Percentiles rank a stretch among this genome's conserved stretches.
Evolutionary conservation across 495 filamentous ascomycete genomes (phyloP).

Genomic region (Hyaloscypha finlandica): DNA sequence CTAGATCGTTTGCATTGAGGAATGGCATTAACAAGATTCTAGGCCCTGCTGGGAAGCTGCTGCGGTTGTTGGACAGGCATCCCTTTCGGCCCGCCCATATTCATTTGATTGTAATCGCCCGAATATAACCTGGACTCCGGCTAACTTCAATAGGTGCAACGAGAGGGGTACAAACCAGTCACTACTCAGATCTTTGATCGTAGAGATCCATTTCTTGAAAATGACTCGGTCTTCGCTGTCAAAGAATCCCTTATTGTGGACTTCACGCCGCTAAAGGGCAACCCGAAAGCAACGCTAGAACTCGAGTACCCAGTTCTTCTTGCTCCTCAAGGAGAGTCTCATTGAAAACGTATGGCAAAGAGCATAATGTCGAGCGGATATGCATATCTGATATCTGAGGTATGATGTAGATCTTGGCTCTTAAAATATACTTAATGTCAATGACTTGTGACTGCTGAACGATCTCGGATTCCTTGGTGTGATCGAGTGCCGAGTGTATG

Average conservation of each 20-base stretch:
- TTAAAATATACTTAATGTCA: no score
- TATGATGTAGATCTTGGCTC: no score
- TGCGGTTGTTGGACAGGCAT: constrained; percentile 74
- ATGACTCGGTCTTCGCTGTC: constrained; percentile 68
- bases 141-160: constrained; percentile 27
- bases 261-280: constrained; percentile 56
- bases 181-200: constrained; percentile 67
- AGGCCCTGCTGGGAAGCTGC: constrained; percentile 66
- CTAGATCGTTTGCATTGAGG: not conserved
- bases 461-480: no score
- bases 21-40: not conserved
- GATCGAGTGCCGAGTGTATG: no score
- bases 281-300: constrained; percentile 67
- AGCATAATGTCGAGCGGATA: no score
- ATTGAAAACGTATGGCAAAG: not conserved
- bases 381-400: no score
- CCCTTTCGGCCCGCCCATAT: constrained; percentile 85
- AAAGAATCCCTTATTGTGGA: constrained; percentile 67
- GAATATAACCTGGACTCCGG: constrained; percentile 7
- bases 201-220: constrained; percentile 59
- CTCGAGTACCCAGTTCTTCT: constrained; percentile 48
- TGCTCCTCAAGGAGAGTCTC: constrained; percentile 1
- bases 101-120: constrained; percentile 69
- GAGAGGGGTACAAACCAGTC: constrained; percentile 55
- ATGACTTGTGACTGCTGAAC: no score